Base-by-base conservation (phyloP, 2,329 filamentous ascomycete genomes). In the Claviceps sorghi region DNA sequence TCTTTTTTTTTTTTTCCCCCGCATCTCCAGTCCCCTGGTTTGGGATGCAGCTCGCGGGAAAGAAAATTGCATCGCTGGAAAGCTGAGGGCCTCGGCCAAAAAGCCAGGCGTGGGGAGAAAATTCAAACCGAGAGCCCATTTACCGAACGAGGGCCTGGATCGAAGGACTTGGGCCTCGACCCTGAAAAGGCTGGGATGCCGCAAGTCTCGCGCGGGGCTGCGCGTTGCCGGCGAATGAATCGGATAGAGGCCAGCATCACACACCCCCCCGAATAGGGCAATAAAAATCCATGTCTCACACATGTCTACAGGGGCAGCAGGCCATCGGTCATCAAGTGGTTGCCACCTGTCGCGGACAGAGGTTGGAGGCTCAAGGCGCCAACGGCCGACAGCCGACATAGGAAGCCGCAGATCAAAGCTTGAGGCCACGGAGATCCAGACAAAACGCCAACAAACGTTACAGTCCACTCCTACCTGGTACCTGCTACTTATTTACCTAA, bases 191-290 rank as follows among this genome's bases (percentile, higher is more conserved):
- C 30, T 38, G 40, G 51, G 45, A 29, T 52, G 26, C 36, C 21
- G 44, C 22, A 52, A 36, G 38, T 29, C 51, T 47, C 46, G 15
- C 46, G 15, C 38, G 38, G 42, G 29, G 40, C 46, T 40, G 51
- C 30, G 40, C 30, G 38, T 40, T 49, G 48, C 17, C 40, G 44
- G 45, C 29, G 49, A 51, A 49, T 50, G 52, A 51, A 53, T 51
- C 52, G 52, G 52, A 51, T 49, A 29, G 36, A 48, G n/a, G 49
- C 52, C 52, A 50, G 44, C 38, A 43, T n/a, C 40, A 21, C 40
- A 41, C 40, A 4, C 40, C n/a, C 40, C 19, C 13, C 40, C n/a
- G 8, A 41, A 41, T 46, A 52, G 38, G 34, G 46, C 46, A 38
- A 41, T 21, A 40, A 49, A 42, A 30, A 49, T 45, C 52, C 43